Conservation (phyloP, 768 basidiomycete genomes). For the Leccinum imitatum region DNA sequence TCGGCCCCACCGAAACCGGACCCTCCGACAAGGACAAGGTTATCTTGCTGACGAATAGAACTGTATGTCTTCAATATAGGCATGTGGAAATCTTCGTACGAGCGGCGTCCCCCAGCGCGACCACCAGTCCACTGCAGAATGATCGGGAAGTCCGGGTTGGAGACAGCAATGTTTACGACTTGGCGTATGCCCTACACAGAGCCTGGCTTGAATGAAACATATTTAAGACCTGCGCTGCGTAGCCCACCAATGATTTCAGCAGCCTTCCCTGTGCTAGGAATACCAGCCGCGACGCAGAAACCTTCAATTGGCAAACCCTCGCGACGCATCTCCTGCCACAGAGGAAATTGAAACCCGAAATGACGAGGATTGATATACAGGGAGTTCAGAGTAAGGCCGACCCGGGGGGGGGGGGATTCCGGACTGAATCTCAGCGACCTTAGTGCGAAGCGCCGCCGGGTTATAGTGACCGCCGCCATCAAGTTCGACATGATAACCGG, state of each 20-base stretch:
- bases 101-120: slow-evolving; percentile 97
- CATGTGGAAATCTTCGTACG: slow-evolving; percentile 98
- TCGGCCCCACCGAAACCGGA: slow-evolving; percentile 95
- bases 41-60: slow-evolving; percentile 83
- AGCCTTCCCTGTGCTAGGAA: slow-evolving; percentile 95
- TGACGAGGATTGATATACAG: slow-evolving; percentile 98
- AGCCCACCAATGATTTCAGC: slow-evolving; percentile 91
- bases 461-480: slow-evolving; percentile 99
- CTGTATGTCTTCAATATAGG: slow-evolving; percentile 90
- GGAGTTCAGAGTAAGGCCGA: slow-evolving; percentile 91
- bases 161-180: slow-evolving; percentile 91
- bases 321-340: slow-evolving; percentile 97
- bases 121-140: slow-evolving; percentile 99
- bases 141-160: slow-evolving; percentile 94
- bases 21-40: slow-evolving; percentile 89
- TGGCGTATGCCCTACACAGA: slow-evolving; percentile 97
- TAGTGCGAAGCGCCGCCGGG: slow-evolving; percentile 79
- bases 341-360: slow-evolving; percentile 93
- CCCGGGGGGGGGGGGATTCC: slow-evolving; percentile 68
- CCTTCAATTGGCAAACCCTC: slow-evolving; percentile 97
- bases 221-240: slow-evolving; percentile 82
- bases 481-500: slow-evolving; percentile 95
- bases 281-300: slow-evolving; percentile 98
- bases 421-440: slow-evolving; percentile 87
- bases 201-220: slow-evolving; percentile 97